A percentile compares a stretch with the other conserved stretches of the same genome.
phyloP scores from a whole-genome alignment of 345 rosid genomes.

The Arabis hirsuta region DNA sequence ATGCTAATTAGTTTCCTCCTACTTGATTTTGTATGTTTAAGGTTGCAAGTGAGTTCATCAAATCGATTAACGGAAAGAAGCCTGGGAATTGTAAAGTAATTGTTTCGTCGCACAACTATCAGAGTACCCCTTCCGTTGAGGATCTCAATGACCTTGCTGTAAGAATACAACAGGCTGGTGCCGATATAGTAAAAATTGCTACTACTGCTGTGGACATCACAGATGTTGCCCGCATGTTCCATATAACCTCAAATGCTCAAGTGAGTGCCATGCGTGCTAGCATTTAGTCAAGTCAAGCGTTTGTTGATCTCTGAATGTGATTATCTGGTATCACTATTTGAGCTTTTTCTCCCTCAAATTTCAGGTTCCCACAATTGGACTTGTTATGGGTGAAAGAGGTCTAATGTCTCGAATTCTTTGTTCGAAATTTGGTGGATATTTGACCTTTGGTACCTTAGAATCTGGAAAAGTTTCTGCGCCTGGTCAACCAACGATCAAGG shows the following conservation, averaged over 20 bases:
- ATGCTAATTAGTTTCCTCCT: conserved; percentile 19
- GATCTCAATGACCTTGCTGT: conserved; percentile 79
- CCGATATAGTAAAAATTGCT: conserved; percentile 92
- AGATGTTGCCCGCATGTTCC: conserved; percentile 89
- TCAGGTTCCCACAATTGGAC: conserved; percentile 87
- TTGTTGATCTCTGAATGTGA: conserved; percentile 15
- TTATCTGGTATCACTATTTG: neutral
- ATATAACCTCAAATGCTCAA: conserved; percentile 76
- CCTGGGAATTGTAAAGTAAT: conserved; percentile 71
- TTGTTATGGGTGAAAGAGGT: conserved; percentile 96
- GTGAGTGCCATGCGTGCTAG: conserved; percentile 52
- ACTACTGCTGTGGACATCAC: conserved; percentile 84
- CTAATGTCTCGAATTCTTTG: conserved; percentile 87
- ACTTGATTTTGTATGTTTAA: conserved; percentile 39
- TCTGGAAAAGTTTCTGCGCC: conserved; percentile 83
- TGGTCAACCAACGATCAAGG: conserved; percentile 88
- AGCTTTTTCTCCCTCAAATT: conserved; percentile 13
- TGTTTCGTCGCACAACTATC: conserved; percentile 90
- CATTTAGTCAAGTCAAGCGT: neutral
- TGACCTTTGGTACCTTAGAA: conserved; percentile 90
- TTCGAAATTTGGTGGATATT: conserved; percentile 88
- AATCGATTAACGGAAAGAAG: conserved; percentile 62
- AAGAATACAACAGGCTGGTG: conserved; percentile 75
- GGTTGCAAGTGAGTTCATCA: conserved; percentile 78
- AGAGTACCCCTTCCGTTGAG: conserved; percentile 79